These are phyloP conservation scores for Pyrenochaeta sp. DNA, from an alignment of 2,329 filamentous ascomycete genomes.

Conservation along the genomic window DNA sequence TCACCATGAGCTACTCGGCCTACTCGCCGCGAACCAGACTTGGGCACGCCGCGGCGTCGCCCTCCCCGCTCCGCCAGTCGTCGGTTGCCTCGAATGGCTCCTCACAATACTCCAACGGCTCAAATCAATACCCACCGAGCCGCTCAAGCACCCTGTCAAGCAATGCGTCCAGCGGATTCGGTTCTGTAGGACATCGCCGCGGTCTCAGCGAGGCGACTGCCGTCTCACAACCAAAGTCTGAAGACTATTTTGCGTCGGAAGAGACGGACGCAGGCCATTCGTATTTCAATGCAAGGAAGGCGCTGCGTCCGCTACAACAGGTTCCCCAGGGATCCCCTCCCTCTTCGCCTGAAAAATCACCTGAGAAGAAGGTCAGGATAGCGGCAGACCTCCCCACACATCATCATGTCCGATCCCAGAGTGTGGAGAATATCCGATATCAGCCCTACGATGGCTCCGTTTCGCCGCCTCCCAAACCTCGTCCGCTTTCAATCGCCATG, in stretches of 20 bases:
- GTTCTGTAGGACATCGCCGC: constrained; percentile 68
- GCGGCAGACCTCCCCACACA: constrained; percentile 24
- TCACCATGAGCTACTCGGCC: constrained; percentile 46
- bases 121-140: constrained; percentile 63
- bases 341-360: constrained; percentile 8
- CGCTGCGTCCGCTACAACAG: constrained; percentile 65
- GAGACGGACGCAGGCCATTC: constrained; percentile 65
- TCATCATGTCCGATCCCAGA: constrained; percentile 43
- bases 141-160: constrained; percentile 76
- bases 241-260: constrained; percentile 53
- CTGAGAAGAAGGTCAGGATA: constrained; percentile 34
- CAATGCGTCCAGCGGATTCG: constrained; percentile 66
- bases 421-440: constrained; percentile 49
- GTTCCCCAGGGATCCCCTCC: constrained; percentile 40
- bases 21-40: constrained; percentile 49
- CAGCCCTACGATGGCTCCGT: constrained; percentile 56
- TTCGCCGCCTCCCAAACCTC: constrained; percentile 52
- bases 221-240: constrained; percentile 59
- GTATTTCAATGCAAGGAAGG: constrained; percentile 77
- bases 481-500: constrained; percentile 51
- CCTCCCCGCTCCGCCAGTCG: constrained; percentile 64
- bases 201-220: constrained; percentile 76
- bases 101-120: constrained; percentile 69
- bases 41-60: constrained; percentile 49
- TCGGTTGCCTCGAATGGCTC: constrained; percentile 77